Evolutionary conservation across 2,329 filamentous ascomycete species (phyloP), one percentile per base, ranked within the genome.

Genomic region (Pseudogymnoascus sp.): DNA sequence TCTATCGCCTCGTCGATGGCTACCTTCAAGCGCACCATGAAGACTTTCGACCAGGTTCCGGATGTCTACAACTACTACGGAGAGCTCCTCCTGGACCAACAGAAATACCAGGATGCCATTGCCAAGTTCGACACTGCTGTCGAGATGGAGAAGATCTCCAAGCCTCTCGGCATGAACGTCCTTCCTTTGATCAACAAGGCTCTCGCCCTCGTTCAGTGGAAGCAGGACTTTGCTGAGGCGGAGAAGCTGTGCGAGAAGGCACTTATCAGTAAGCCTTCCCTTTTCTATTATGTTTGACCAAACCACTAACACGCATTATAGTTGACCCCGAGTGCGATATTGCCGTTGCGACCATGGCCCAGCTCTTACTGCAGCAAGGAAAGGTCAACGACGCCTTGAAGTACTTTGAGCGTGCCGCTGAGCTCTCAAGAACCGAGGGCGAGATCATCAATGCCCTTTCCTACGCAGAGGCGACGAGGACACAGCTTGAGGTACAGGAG

Each of bases 11-110:
- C 93, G 7, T 96, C 93, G 56, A 97, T 97, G 92, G 93, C 95
- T 37, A 99, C 95, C 5, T 97, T 99, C 87, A 87, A 93, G 70
- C 85, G 93, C 67, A 96, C 92, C 77, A 93, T 97, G 77, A 99
- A 97, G 88, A 97, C 96, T 79, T 99, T 99, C 74, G 90, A 92
- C 73, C 90, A 93, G 74, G 91, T 96, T 10, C 93, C 93, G 5
- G 95, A 99, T 74, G 95, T 97, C 42, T 99, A 97, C 83, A 99
- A 99, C 83, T 99, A 99, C 84, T 97, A 96, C 73, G 95, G 95
- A 72, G 95, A 99, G 80, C 84, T 99, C 63, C 83, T 99, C 64
- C 87, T 99, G 62, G 95, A 99, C 80, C 95, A 97, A 81, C 88
- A 91, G 77, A 96, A 97, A 77, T 97, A 88, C 78, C 82, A 90